A percentile compares a stretch with the other conserved stretches of the same genome.
These are phyloP conservation scores for Fusarium siculi DNA, from an alignment of 2,329 filamentous ascomycete genomes.

Conservation along the genomic window DNA sequence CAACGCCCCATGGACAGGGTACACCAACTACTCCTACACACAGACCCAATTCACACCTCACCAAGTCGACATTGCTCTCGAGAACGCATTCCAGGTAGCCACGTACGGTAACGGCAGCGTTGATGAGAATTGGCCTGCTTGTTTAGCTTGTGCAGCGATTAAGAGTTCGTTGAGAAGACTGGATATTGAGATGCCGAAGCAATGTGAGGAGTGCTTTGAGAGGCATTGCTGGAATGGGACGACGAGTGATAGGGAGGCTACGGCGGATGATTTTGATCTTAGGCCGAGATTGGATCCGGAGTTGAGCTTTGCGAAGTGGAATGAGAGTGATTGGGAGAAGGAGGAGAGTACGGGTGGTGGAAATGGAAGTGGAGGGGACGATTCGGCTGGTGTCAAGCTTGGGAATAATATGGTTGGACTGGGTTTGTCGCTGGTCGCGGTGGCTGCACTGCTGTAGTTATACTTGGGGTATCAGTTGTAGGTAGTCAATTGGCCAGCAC, in stretches of 20 bases:
- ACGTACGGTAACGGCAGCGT: slow-evolving; percentile 81
- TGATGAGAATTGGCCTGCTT: slow-evolving; percentile 77
- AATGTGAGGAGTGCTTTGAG: slow-evolving; percentile 43
- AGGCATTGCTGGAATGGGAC: slow-evolving; percentile 44
- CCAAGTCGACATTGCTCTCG: slow-evolving; percentile 39
- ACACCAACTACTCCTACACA: slow-evolving; percentile 42
- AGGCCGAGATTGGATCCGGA: slow-evolving; percentile 32
- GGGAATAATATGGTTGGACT: background rate
- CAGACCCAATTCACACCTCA: slow-evolving; percentile 39
- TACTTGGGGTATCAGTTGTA: rapidly evolving
- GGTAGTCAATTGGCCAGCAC: background rate
- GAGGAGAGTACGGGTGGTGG: no score
- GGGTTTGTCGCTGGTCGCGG: background rate
- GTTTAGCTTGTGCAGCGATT: slow-evolving; percentile 83
- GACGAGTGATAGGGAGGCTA: slow-evolving; percentile 14
- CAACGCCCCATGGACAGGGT: slow-evolving; percentile 45
- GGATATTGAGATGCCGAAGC: slow-evolving; percentile 26
- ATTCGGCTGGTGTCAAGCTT: background rate
- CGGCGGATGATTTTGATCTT: slow-evolving; percentile 29
- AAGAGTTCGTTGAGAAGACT: slow-evolving; percentile 68
- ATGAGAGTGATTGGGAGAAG: slow-evolving; percentile 24
- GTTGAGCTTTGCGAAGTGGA: slow-evolving; percentile 41
- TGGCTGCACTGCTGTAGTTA: background rate
- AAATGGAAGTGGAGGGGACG: background rate
- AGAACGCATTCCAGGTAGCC: slow-evolving; percentile 81